Evolutionary conservation across 768 basidiomycete genomes (phyloP), one percentile per base, ranked within the genome.

Genomic region (Lactarius trivialis): DNA sequence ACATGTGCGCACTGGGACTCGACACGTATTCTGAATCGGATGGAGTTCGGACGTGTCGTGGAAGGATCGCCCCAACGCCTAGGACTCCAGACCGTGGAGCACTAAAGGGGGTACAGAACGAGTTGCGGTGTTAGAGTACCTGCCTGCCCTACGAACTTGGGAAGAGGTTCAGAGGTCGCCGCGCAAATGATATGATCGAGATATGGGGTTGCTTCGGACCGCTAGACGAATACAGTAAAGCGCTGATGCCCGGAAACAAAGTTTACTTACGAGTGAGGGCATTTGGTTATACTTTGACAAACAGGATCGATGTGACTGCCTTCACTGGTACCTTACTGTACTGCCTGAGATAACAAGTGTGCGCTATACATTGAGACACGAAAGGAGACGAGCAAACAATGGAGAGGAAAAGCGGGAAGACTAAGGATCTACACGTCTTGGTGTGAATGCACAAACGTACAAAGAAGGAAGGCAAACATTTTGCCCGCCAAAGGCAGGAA

Each of bases 151-250:
- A 37, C 26, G 36, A 63, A 58, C 51, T 32, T n/a, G 39, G 48
- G 45, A 57, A 55, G 58, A 54, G 58, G 26, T 58, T 49, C 53
- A 41, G 21, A 55, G 48, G 58, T 63, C 62, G 58, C 62, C 62
- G 62, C 39, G 49, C 50, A 60, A 60, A 60, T 60, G 54, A 63
- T 63, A 30, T 51, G 58, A 63, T 63, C 62, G 54, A 63, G 62
- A 63, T 63, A 63, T 59, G 54, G 58, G 62, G 62, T 55, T 39
- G 54, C 62, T 63, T 63, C 62, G 54, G 32, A 50, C 53, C 45
- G 53, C 58, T 51, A 59, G 54, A 63, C 62, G 62, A 55, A 63
- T 60, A 33, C 37, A 63, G 62, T 63, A 60, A 59, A 43, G 62
- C 62, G 62, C 62, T 63, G 58, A 59, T 60, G 54, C 30, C 58